Conservation (phyloP, 257 asterid species). For the Solanum chilense region DNA sequence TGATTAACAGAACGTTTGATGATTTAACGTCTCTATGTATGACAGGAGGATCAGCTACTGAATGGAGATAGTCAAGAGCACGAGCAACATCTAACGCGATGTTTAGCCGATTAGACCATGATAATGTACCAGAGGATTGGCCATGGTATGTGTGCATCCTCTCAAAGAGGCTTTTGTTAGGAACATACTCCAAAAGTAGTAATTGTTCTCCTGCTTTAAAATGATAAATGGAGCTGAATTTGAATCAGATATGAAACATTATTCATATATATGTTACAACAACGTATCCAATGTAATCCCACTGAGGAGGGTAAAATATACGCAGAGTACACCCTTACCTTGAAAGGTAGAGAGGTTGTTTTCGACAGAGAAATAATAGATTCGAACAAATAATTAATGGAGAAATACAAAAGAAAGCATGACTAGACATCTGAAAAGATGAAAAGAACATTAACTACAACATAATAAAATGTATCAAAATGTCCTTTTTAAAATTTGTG, state of each 20-base stretch:
- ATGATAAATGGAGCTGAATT: background rate
- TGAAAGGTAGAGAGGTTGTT: background rate
- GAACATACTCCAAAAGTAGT: slow-evolving; percentile 59
- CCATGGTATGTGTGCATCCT: slow-evolving; percentile 62
- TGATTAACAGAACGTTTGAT: slow-evolving; percentile 43
- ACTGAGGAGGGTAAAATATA: background rate
- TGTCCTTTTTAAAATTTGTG: background rate
- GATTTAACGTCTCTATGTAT: slow-evolving; percentile 72
- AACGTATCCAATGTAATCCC: background rate
- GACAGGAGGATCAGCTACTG: slow-evolving; percentile 62
- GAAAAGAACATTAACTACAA: background rate
- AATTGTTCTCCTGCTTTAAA: slow-evolving; percentile 61
- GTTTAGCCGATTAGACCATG: slow-evolving; percentile 53
- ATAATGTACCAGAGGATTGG: slow-evolving; percentile 30
- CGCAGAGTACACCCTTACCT: background rate
- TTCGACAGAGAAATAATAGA: background rate
- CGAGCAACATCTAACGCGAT: slow-evolving; percentile 61
- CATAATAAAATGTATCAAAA: background rate
- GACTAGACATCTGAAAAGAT: background rate
- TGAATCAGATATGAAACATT: background rate
- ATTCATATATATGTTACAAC: background rate
- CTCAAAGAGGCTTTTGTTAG: slow-evolving; percentile 67
- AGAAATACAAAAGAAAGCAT: background rate
- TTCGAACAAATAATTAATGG: background rate
- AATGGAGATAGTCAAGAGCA: slow-evolving; percentile 75